Evolutionary conservation across 805 yeast species (phyloP).

Genomic region (Saccharomycopsis sp.): DNA sequence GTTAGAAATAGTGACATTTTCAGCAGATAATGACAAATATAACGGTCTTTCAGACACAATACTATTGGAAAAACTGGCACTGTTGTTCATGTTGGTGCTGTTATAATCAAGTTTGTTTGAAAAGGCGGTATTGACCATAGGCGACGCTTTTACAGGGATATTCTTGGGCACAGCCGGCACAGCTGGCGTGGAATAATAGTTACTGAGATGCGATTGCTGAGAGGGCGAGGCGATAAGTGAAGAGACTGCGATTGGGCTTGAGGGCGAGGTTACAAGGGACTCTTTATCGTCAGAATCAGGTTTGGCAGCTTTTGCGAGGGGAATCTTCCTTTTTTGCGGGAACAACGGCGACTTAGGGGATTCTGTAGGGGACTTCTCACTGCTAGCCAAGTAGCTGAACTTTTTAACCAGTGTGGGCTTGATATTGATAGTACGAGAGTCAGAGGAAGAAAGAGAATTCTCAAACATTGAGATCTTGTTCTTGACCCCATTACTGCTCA

Average conservation of each 20-base stretch:
- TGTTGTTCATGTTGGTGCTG: background rate
- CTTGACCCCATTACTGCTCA: background rate
- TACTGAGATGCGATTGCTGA: background rate
- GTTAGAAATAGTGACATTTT: background rate
- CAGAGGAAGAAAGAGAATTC: background rate
- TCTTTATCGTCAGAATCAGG: too few species aligned
- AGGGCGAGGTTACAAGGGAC: too few species aligned
- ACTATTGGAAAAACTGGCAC: constrained; percentile 15
- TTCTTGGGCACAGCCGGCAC: background rate
- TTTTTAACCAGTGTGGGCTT: background rate
- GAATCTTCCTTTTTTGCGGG: background rate
- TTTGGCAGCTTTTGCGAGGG: too few species aligned
- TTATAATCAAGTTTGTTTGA: background rate
- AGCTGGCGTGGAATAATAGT: background rate
- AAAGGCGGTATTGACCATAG: background rate
- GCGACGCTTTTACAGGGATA: background rate
- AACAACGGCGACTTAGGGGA: background rate
- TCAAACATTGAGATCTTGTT: background rate
- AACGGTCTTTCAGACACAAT: constrained; percentile 17
- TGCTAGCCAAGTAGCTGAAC: background rate
- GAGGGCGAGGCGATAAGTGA: constrained; percentile 6
- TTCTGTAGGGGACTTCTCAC: background rate
- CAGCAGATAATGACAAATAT: background rate
- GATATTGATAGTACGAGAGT: background rate
- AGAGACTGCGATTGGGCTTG: constrained; percentile 7